Percentiles rank a stretch among this genome's conserved stretches.
Evolutionary conservation across 2,329 filamentous ascomycete species (phyloP).

Genomic region (Lasiodiplodia hormozganensis): DNA sequence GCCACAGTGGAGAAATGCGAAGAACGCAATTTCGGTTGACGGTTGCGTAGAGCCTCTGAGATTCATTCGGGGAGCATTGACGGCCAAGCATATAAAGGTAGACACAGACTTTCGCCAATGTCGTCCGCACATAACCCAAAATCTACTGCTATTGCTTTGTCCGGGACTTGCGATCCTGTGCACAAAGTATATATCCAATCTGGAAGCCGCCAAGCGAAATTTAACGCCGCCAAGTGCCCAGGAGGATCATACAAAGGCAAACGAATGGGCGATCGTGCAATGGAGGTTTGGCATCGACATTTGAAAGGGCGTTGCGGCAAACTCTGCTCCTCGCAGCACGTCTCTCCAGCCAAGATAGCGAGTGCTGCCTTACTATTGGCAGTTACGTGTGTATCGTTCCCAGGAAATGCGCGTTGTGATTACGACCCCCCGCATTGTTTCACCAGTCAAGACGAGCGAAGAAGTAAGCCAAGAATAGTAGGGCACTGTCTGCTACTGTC

Average conservation of each 20-base stretch:
- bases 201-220: background rate
- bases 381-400: background rate
- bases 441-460: slow-evolving; percentile 3
- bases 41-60: too few species aligned
- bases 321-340: too few species aligned
- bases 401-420: background rate
- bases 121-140: too few species aligned
- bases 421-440: slow-evolving; percentile 3
- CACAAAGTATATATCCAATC: background rate
- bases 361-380: background rate
- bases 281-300: background rate
- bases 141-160: too few species aligned
- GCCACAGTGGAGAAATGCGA: too few species aligned
- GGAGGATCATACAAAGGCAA: background rate
- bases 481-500: background rate
- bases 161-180: too few species aligned
- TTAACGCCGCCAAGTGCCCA: background rate
- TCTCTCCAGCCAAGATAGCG: too few species aligned
- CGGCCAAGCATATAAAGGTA: too few species aligned
- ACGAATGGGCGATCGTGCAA: background rate
- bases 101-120: too few species aligned
- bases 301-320: background rate
- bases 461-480: background rate
- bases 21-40: too few species aligned
- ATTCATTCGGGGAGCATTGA: too few species aligned